Percentiles rank a stretch among this genome's conserved stretches.
These are phyloP conservation scores for Jamesozyma piceae DNA, from an alignment of 805 yeast species.

Conservation along the genomic window DNA sequence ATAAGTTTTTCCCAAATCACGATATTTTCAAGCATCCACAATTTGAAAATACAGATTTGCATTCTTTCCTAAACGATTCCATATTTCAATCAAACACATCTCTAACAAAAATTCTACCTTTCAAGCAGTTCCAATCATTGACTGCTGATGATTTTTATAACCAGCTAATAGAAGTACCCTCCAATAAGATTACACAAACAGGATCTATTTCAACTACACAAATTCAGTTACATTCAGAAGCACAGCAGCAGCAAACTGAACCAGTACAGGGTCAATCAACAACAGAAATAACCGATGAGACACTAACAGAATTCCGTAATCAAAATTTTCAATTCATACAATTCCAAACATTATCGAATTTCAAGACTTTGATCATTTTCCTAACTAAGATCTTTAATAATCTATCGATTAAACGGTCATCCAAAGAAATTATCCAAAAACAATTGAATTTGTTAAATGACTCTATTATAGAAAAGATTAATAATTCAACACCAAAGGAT, in stretches of 20 bases:
- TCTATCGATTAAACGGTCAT: conserved; percentile 22
- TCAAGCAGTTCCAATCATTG: not conserved
- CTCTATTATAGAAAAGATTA: conserved; percentile 15
- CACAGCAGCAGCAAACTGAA: not conserved
- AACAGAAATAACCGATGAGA: conserved; percentile 5
- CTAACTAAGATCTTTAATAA: conserved; percentile 23
- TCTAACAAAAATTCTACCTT: conserved; percentile 11
- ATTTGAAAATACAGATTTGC: conserved; percentile 19
- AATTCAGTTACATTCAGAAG: not conserved
- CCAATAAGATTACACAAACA: not conserved
- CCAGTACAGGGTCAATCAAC: not conserved
- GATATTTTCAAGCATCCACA: conserved; percentile 22
- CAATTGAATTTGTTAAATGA: conserved; percentile 20
- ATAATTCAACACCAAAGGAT: conserved; percentile 15
- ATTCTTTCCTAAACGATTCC: conserved; percentile 16
- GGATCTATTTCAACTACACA: too few relatives aligned
- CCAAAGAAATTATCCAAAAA: conserved; percentile 17
- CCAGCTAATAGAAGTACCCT: conserved; percentile 3
- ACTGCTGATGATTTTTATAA: conserved; percentile 6
- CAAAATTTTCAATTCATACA: conserved; percentile 20
- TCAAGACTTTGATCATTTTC: conserved; percentile 17
- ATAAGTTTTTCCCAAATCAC: conserved; percentile 24
- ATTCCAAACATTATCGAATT: conserved; percentile 23
- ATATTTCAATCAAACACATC: conserved; percentile 1
- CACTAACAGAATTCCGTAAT: conserved; percentile 5